Evolutionary conservation across 768 basidiomycete genomes (phyloP), one percentile per base, ranked within the genome.

Genomic region (Tylopilus sp.): DNA sequence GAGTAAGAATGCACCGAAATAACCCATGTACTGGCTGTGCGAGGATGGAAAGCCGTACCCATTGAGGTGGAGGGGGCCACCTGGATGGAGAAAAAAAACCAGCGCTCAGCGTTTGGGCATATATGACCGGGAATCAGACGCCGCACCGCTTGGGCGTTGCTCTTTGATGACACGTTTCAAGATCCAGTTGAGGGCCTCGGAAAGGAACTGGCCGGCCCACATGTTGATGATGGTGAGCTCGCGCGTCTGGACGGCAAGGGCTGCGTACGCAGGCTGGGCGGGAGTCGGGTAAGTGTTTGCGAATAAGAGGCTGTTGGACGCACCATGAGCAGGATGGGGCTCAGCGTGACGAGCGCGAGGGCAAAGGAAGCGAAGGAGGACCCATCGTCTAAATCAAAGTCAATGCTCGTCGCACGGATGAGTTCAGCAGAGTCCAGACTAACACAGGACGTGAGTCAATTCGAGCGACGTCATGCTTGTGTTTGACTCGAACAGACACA

Each of bases 11-110:
- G 88, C 75, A 6, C 85, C 75, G 57, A 93, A 92, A 69, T 88
- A 93, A 15, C 82, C 91, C 91, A 93, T 91, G 65, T 85, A 91
- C 68, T 93, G 91, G 67, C 88, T 89, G 62, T 93, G 91, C 13
- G 88, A 91, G 1, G 90, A 91, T 0, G 91, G 91, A 59, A 92
- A 92, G 7, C 89, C 91, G 62, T 91, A 92, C 13, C 90, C 90
- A 48, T 78, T 78, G 18, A 69, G 48, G 21, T 64, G 58, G 21
- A 65, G 13, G n/a, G 43, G 18, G 20, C 55, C 50, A 12, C 48
- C 67, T 69, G 6, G 17, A 40, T 22, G 17, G 23, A n/a, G n/a
- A n/a, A n/a, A n/a, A n/a, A n/a, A 26, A 21, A 15, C 17, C 23
- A n/a, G 1, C 3, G 45, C 44, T 60, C 35, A 57, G 53, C 23